phyloP scores from a whole-genome alignment of 441 rosid genomes.

The Flueggea neowawraea region DNA sequence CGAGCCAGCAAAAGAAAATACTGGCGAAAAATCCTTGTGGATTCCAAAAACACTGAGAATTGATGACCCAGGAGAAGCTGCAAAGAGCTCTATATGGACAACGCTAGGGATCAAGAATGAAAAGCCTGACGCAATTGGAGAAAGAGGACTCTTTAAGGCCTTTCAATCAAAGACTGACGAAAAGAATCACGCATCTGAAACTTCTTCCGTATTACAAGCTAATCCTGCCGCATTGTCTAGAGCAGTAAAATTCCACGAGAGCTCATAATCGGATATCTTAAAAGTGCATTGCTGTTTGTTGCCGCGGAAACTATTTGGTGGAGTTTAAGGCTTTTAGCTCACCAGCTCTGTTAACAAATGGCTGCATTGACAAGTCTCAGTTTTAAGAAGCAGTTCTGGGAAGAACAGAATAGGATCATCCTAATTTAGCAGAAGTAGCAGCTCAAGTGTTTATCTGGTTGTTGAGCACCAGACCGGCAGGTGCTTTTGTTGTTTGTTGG shows the following conservation, averaged over 20 bases:
- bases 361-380: conserved; percentile 10
- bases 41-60: conserved; percentile 87
- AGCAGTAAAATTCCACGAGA: conserved; percentile 56
- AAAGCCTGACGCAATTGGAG: conserved; percentile 19
- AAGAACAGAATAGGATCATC: conserved; percentile 14
- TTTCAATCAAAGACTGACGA: conserved; percentile 25
- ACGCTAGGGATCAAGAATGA: conserved; percentile 38
- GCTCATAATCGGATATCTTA: conserved; percentile 28
- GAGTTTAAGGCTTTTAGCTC: too few species aligned
- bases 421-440: conserved; percentile 19
- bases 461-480: conserved; percentile 15
- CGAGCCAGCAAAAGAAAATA: conserved; percentile 39
- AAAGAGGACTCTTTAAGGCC: conserved; percentile 20
- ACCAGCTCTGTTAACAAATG: conserved; percentile 8
- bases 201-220: conserved; percentile 33
- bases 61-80: conserved; percentile 8
- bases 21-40: conserved; percentile 58
- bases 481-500: conserved; percentile 16
- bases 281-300: neutral
- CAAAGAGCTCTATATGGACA: conserved; percentile 21
- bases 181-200: conserved; percentile 15
- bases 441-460: conserved; percentile 11
- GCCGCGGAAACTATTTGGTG: too few species aligned
- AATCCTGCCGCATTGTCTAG: conserved; percentile 63
- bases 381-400: conserved; percentile 12